Percentiles rank a stretch among this genome's conserved stretches.
These are phyloP conservation scores for Oehlia diaphana DNA, from an alignment of 192 early-diverging fungal genomes.

Conservation along the genomic window DNA sequence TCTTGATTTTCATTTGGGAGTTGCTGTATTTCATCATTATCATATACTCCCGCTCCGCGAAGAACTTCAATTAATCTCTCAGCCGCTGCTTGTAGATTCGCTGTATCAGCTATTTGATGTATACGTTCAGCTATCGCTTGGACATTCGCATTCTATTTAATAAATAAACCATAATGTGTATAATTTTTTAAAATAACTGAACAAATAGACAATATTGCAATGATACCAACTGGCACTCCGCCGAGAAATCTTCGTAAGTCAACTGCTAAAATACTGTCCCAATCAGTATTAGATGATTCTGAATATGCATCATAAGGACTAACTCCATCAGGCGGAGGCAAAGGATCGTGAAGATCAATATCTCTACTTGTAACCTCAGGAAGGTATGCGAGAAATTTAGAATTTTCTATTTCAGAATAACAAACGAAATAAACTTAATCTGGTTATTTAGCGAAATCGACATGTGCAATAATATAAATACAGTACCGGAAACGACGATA, in stretches of 20 bases:
- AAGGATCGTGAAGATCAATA: slow-evolving; percentile 64
- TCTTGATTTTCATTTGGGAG: neutral
- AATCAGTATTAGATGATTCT: neutral
- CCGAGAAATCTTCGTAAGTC: neutral
- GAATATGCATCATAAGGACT: slow-evolving; percentile 6
- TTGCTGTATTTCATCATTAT: neutral
- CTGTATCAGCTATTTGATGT: slow-evolving; percentile 2
- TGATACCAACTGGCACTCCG: slow-evolving; percentile 5
- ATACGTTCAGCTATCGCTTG: slow-evolving; percentile 3
- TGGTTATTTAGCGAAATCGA: neutral
- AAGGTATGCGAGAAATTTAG: slow-evolving; percentile 48
- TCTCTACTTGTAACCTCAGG: slow-evolving; percentile 49
- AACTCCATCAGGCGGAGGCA: slow-evolving; percentile 53
- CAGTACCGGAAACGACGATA: slow-evolving; percentile 42
- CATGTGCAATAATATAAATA: slow-evolving; percentile 17
- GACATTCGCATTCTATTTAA: neutral
- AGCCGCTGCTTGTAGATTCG: slow-evolving; percentile 11
- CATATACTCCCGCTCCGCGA: neutral
- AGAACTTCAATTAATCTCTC: slow-evolving; percentile 5
- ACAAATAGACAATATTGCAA: neutral
- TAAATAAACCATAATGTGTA: neutral
- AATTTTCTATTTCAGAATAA: slow-evolving; percentile 35
- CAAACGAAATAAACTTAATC: slow-evolving; percentile 5
- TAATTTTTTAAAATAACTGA: neutral
- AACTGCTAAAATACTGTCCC: neutral